Conservation (phyloP, 768 basidiomycete species). For the Butyriboletus loyo region DNA sequence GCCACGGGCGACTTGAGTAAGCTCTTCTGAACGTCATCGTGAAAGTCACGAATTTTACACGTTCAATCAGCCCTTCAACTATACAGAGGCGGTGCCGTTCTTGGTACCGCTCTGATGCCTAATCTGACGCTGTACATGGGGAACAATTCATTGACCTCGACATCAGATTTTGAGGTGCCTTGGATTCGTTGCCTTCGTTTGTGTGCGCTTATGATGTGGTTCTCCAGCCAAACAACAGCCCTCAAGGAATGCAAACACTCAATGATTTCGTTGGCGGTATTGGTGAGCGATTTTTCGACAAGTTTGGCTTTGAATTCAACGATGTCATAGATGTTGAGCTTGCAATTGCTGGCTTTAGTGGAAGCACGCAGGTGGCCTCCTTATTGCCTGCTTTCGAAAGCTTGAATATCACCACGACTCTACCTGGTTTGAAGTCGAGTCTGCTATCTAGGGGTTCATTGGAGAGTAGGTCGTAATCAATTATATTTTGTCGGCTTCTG, state of each 20-base stretch:
- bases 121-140: slow-evolving; percentile 58
- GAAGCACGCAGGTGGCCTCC: slow-evolving; percentile 58
- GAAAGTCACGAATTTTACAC: background rate
- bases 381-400: slow-evolving; percentile 59
- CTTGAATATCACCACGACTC: slow-evolving; percentile 49
- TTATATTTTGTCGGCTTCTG: background rate
- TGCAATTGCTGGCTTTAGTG: slow-evolving; percentile 53
- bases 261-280: slow-evolving; percentile 64
- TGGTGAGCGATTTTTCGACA: slow-evolving; percentile 32
- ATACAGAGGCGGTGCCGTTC: slow-evolving; percentile 42
- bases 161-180: slow-evolving; percentile 48
- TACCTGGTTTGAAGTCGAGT: slow-evolving; percentile 59
- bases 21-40: slow-evolving; percentile 18
- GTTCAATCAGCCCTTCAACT: slow-evolving; percentile 50
- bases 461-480: slow-evolving; percentile 36
- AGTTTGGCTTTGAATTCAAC: background rate
- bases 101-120: slow-evolving; percentile 64
- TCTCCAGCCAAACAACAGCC: slow-evolving; percentile 54
- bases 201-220: background rate
- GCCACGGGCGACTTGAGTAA: slow-evolving; percentile 60
- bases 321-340: slow-evolving; percentile 48
- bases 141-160: slow-evolving; percentile 52
- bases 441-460: slow-evolving; percentile 57
- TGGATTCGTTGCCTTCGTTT: background rate
- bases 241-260: slow-evolving; percentile 59